Percentiles rank a stretch among this genome's conserved stretches.
phyloP scores from a whole-genome alignment of 306 rosid genomes.

The Cucurbita ficifolia region DNA sequence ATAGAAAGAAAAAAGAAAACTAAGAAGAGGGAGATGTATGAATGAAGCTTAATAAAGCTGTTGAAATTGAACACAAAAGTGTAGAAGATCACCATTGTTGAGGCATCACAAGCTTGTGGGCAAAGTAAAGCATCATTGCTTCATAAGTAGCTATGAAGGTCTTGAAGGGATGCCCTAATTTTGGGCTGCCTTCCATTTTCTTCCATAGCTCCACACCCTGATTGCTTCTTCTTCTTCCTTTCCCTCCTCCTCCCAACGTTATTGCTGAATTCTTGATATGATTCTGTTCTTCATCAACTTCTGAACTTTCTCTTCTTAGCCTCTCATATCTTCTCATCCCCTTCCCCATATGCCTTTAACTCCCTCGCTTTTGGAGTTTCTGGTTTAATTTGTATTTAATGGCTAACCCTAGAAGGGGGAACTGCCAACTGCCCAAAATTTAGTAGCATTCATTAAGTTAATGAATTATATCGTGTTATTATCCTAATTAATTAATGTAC shows the following conservation, averaged over 20 bases:
- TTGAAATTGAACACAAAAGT: neutral
- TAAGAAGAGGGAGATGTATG: too few relatives aligned
- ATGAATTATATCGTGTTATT: neutral
- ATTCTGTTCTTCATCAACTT: neutral
- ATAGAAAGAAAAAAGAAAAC: too few relatives aligned
- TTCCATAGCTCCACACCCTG: neutral
- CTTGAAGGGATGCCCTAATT: neutral
- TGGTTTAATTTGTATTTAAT: neutral
- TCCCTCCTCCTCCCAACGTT: neutral
- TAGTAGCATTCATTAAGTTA: neutral
- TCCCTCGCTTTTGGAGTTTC: neutral
- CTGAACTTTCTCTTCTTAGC: neutral
- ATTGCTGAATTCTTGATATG: neutral
- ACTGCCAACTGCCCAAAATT: neutral
- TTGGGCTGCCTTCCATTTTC: neutral
- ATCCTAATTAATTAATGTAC: neutral
- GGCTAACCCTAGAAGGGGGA: neutral
- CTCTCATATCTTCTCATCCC: neutral
- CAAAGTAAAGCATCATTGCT: conserved; percentile 1
- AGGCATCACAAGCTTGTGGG: neutral
- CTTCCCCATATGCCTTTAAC: neutral
- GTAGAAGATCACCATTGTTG: conserved; percentile 1
- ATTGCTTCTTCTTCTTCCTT: neutral
- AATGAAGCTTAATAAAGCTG: too few relatives aligned
- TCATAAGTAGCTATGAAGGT: neutral